Conservation (phyloP, 2,329 filamentous ascomycete species). For the Colletotrichum kahawae region DNA sequence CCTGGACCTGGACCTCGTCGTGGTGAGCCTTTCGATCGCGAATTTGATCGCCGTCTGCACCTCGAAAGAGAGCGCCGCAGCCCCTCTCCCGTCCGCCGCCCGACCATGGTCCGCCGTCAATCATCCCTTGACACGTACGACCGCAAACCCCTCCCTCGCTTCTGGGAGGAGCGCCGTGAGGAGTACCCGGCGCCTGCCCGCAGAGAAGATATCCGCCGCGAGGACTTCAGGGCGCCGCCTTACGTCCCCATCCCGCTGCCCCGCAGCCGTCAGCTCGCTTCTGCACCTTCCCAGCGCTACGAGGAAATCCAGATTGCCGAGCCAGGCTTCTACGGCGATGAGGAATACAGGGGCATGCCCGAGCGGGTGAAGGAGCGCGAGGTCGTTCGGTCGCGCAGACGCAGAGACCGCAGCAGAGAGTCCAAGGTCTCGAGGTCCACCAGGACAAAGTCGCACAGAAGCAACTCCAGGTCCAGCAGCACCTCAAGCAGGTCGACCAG, state of each 20-base stretch:
- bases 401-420: constrained; percentile 46
- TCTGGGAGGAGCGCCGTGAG: constrained; percentile 54
- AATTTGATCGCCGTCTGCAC: constrained; percentile 60
- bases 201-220: constrained; percentile 52
- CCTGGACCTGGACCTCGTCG: constrained; percentile 30
- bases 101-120: constrained; percentile 76
- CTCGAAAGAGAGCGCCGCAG: constrained; percentile 59
- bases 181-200: constrained; percentile 67
- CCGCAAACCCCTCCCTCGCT: constrained; percentile 62
- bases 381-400: constrained; percentile 53
- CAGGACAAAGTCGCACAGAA: constrained; percentile 38
- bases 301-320: constrained; percentile 74
- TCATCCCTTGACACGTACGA: constrained; percentile 93
- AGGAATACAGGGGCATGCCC: constrained; percentile 69
- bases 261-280: constrained; percentile 63
- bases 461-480: constrained; percentile 49
- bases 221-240: constrained; percentile 57
- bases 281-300: constrained; percentile 57
- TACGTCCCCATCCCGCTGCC: constrained; percentile 73
- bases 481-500: constrained; percentile 46
- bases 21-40: constrained; percentile 33
- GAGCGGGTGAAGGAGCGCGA: constrained; percentile 68
- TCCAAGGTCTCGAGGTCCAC: constrained; percentile 47
- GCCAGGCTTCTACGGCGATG: constrained; percentile 72
- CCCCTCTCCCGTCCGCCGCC: constrained; percentile 62